Conservation (phyloP, 768 basidiomycete genomes). For the Boletus bicolor region DNA sequence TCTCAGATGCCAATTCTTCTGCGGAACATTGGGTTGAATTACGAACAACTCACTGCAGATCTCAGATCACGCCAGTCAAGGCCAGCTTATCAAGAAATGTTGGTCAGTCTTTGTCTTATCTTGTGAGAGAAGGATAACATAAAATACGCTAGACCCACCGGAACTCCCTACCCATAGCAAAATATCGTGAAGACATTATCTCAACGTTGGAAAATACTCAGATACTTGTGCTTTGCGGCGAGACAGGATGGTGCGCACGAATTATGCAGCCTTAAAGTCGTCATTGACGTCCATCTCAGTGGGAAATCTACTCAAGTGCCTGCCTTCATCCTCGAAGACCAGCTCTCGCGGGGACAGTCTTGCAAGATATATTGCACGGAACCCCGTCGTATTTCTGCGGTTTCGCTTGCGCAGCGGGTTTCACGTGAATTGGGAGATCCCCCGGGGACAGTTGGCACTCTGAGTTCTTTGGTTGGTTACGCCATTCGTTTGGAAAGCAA, state of each 20-base stretch:
- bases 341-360: conserved; percentile 70
- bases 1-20: conserved; percentile 1
- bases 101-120: conserved; percentile 45
- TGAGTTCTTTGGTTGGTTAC: conserved; percentile 84
- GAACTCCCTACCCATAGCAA: conserved; percentile 79
- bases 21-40: conserved; percentile 19
- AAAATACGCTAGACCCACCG: conserved; percentile 56
- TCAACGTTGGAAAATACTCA: conserved; percentile 69
- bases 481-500: conserved; percentile 91
- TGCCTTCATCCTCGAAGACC: conserved; percentile 88
- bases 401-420: conserved; percentile 91
- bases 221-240: conserved; percentile 83
- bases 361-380: conserved; percentile 96
- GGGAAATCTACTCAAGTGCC: conserved; percentile 98
- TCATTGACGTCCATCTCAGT: conserved; percentile 38
- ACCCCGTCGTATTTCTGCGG: conserved; percentile 92
- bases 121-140: background rate
- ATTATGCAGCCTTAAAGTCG: conserved; percentile 33
- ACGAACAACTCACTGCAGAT: conserved; percentile 53
- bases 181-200: conserved; percentile 72
- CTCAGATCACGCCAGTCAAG: conserved; percentile 63
- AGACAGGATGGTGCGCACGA: conserved; percentile 65
- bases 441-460: conserved; percentile 71
- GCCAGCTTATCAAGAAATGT: conserved; percentile 80
- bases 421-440: conserved; percentile 90